Evolutionary conservation across 176 grass and related monocot species (phyloP), one percentile per base, ranked within the genome.

Genomic region (Elaeis guineensis): DNA sequence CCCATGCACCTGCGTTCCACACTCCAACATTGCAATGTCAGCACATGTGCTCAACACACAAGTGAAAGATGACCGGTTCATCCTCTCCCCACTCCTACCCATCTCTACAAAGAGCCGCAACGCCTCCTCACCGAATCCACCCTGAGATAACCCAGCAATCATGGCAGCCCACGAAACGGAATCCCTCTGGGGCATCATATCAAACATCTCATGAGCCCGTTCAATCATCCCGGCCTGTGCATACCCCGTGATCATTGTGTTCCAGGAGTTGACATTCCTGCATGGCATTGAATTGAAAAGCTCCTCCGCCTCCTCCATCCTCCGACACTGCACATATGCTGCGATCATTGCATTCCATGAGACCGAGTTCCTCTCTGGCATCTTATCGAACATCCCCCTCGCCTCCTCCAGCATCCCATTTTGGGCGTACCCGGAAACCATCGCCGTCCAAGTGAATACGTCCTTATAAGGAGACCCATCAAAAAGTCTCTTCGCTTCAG

Each of bases 281-380:
- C 70, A 78, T 0, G 87, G 76, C 78, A 89, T 97, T 25, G 19
- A 58, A 70, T 85, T 66, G 69, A 97, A 97, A 24, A 97, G 70
- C 14, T 72, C 67, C 59, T 83, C 85, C 19, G 93, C 93, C 32
- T 91, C 72, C 6, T 85, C 69, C 70, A 91, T 71, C 88, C 75
- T 80, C 70, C 76, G 69, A 19, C 4, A 61, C 63, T 97, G 92
- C 6, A 85, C 63, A 69, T 83, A 97, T 55, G 83, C 92, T 20
- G 87, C 80, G 59, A 91, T 67, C 78, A 97, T 97, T 24, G 92
- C 86, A 57, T 97, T 91, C 87, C 92, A 97, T 0, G 87, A 85
- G 21, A 97, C 87, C 0, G 77, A 32, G 28, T 97, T 91, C 59
- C 85, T 77, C 54, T 91, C 76, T 6, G 87, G 92, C 92, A 97